Base-by-base conservation (phyloP, 108 stramenopile genomes). In the Aurantiochytrium sp. region DNA sequence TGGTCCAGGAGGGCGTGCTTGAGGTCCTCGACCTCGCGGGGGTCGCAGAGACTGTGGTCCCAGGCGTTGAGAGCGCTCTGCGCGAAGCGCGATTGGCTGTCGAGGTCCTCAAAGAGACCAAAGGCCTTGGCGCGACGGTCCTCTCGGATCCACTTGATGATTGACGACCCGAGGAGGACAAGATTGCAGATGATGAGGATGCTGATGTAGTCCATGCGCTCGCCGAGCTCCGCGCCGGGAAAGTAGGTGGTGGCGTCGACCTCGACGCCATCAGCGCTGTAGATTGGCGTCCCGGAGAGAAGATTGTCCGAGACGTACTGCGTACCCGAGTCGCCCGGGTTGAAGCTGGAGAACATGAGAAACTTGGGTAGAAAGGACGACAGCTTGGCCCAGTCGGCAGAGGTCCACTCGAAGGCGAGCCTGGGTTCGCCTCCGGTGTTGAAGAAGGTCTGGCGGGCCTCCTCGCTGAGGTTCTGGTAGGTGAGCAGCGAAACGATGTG, bases 21-120 rank as follows among this genome's bases (percentile, higher is more conserved):
- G 39, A 81, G 45, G 32, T 81, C 73, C n/a, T 41, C 45, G 3
- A 81, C 45, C 45, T 81, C 73, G 27, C 42, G 39, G 17, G 73
- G 42, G n/a, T 81, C 45, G n/a, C 42, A 12, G 30, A 41, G 15
- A 24, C 73, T 81, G 32, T 81, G 73, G 45, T 81, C 73, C 73
- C 73, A 81, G n/a, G 73, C 39, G 2, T 81, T 81, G n/a, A 81
- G 45, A 24, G 73, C 73, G n/a, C 42, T 48, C 45, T 81, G 73
- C 27, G 73, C 73, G 45, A 81, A 81, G n/a, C 73, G 39, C 24
- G 42, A 48, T 24, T 81, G 73, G 8, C 27, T 48, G 45, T 81
- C 73, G 42, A 81, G 73, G 27, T 81, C 73, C 45, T 81, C 73
- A 81, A 81, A 81, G n/a, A 81, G n/a, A 42, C 73, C 73, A 81